Percentiles rank a stretch among this genome's conserved stretches.
These are phyloP conservation scores for Hortaea sp. DNA, from an alignment of 2,329 filamentous ascomycete genomes.

Conservation along the genomic window DNA sequence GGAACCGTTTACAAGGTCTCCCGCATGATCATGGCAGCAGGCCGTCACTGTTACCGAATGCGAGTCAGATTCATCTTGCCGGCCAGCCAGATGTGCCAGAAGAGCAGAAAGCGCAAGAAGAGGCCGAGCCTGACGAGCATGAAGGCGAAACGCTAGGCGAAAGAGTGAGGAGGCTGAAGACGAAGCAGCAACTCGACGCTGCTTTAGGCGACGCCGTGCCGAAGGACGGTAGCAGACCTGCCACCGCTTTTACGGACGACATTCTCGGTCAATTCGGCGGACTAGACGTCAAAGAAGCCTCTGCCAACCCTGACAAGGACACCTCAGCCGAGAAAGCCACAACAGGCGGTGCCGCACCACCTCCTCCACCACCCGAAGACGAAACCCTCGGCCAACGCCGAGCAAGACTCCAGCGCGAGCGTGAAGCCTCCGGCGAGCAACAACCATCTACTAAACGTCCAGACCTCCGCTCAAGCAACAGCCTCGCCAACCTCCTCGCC, in stretches of 20 bases:
- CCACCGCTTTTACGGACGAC: slow-evolving; percentile 57
- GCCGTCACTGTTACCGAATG: slow-evolving; percentile 16
- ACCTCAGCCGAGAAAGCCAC: slow-evolving; percentile 1
- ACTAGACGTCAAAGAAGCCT: slow-evolving; percentile 31
- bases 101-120: slow-evolving; percentile 17
- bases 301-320: slow-evolving; percentile 25
- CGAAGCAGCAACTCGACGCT: slow-evolving; percentile 40
- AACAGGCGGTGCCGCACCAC: slow-evolving; percentile 1
- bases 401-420: slow-evolving; percentile 61
- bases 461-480: slow-evolving; percentile 34
- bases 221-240: slow-evolving; percentile 26
- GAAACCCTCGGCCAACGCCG: slow-evolving; percentile 73
- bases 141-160: slow-evolving; percentile 59
- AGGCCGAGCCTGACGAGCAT: slow-evolving; percentile 36
- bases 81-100: slow-evolving; percentile 16
- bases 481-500: slow-evolving; percentile 53
- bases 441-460: not conserved
- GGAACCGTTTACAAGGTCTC: slow-evolving; percentile 62
- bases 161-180: slow-evolving; percentile 54
- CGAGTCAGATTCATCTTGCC: slow-evolving; percentile 18
- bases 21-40: slow-evolving; percentile 8
- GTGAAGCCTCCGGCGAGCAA: slow-evolving; percentile 31
- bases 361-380: slow-evolving; percentile 41
- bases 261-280: slow-evolving; percentile 56
- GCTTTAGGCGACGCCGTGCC: slow-evolving; percentile 31